Evolutionary conservation across 805 yeast genomes (phyloP).

Genomic region (Candida taoyuanica): DNA sequence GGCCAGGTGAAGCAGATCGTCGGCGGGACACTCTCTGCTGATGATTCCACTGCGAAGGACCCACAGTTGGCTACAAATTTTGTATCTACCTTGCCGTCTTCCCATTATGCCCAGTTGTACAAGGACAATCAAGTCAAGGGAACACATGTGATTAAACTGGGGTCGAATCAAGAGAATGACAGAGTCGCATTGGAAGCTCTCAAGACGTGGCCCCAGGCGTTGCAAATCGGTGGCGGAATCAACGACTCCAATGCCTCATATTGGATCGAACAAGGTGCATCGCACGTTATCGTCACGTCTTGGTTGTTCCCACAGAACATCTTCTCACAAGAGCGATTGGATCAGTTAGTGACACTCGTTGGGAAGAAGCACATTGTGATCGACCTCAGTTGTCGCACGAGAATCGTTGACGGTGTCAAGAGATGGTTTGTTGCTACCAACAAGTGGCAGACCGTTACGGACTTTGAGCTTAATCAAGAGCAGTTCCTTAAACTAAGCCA

Average conservation of each 20-base stretch:
- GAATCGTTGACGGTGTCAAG: conserved; percentile 20
- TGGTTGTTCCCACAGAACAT: conserved; percentile 74
- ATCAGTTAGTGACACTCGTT: conserved; percentile 44
- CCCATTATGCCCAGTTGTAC: conserved; percentile 72
- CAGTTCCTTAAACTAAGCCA: conserved; percentile 49
- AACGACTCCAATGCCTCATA: conserved; percentile 61
- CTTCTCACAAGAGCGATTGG: conserved; percentile 48
- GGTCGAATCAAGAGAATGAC: conserved; percentile 71
- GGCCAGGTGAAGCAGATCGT: conserved; percentile 97
- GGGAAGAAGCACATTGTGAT: conserved; percentile 72
- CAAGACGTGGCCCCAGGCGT: conserved; percentile 59
- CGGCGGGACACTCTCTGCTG: conserved; percentile 76
- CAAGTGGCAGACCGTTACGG: conserved; percentile 92
- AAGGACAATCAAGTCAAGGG: conserved; percentile 54
- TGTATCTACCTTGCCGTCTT: conserved; percentile 68
- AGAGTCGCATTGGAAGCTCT: conserved; percentile 77
- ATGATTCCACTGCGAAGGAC: conserved; percentile 36
- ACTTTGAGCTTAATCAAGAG: conserved; percentile 47
- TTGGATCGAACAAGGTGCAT: conserved; percentile 79
- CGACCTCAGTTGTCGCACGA: conserved; percentile 78
- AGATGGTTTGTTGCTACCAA: conserved; percentile 96
- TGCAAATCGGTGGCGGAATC: conserved; percentile 95
- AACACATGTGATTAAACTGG: conserved; percentile 91
- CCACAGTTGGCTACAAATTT: conserved; percentile 59
- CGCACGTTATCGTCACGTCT: conserved; percentile 87